Evolutionary conservation across 1,284 basidiomycete species (phyloP), one percentile per base, ranked within the genome.

Genomic region (Farysia itapuensis): DNA sequence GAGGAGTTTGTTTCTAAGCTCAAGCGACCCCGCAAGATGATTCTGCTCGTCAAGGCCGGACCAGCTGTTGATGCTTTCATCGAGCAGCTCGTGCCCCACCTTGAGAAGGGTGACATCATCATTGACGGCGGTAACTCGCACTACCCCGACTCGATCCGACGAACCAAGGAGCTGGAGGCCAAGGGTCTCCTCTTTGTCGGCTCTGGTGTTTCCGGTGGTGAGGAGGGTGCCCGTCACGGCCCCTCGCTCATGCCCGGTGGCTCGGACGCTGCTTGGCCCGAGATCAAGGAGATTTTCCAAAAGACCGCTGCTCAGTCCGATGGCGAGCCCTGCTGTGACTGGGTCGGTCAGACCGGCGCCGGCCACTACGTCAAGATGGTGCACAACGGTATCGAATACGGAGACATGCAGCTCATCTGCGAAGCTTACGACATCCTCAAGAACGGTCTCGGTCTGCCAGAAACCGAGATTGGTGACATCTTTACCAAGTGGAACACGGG

Each of bases 241-340:
- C 95, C 95, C 58, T 97, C 93, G 52, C 86, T 98, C 79, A 99
- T 99, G 95, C 95, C 95, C 65, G 95, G 95, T 82, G 95, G 95
- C 74, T 91, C 89, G 35, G 78, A 85, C 43, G 89, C 84, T 65
- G 95, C 95, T 24, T 99, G 95, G 95, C 89, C 91, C 32, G 81
- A 83, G 71, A 96, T 98, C 82, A 94, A 97, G 84, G 85, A 90
- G 63, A 99, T 99, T 77, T 97, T 98, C 86, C 95, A 99, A 82
- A 90, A 90, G 80, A 89, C 91, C 40, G 86, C 95, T 66, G 95
- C 95, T 53, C 91, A 98, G 79, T 90, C 89, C 64, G 84, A 92
- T 50, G 91, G 91, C 65, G 90, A 93, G 78, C 92, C 95, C 39
- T 98, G 95, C 84, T 97, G 94, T 79, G 95, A 98, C 82, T 99